Evolutionary conservation across 192 early-diverging fungal species (phyloP), one percentile per base, ranked within the genome.

Genomic region (Rhizophagus sp.): DNA sequence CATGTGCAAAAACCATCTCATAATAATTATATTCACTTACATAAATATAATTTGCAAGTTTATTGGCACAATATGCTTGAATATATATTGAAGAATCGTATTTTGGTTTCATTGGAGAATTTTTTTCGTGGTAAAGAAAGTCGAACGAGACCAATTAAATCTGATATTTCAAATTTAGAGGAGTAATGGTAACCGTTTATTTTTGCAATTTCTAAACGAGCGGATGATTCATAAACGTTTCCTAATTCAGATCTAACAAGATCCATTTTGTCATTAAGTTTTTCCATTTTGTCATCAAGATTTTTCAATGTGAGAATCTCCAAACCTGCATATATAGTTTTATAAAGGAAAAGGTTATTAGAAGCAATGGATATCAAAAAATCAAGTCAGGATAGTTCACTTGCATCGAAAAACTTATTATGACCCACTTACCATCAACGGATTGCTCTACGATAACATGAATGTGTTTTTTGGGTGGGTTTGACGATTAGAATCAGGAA

Each of bases 21-120:
- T 68, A 68, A 36, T 68, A 68, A 5, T 68, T 68, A 68, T 68
- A 68, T 68, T 34, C 66, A 68, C 66, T 68, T 68, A 68, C 66
- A 34, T 68, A 68, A 68, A 68, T 68, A 68, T 68, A 17, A 68
- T 68, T 39, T 34, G 66, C 9, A 68, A 68, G 8, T 68, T 39
- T 68, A 12, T 68, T 4, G 13, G 33, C 66, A 68, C 33, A 34
- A 39, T 5, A 17, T 68, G 13, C 24, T 68, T 68, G 66, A 34
- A 68, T 39, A 68, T 22, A 68, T 3, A 68, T 34, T 17, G 4
- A 4, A 68, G 66, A 39, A 0, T 68, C 13, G 15, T 68, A 68
- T 9, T 34, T 68, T 39, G 33, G 12, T 33, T 68, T 68, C 66
- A 68, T 27, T 34, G 27, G 66, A 4, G 33, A 68, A 34, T 68